phyloP scores from a whole-genome alignment of 2,329 filamentous ascomycete species.

The Aspergillus hiratsukae region DNA sequence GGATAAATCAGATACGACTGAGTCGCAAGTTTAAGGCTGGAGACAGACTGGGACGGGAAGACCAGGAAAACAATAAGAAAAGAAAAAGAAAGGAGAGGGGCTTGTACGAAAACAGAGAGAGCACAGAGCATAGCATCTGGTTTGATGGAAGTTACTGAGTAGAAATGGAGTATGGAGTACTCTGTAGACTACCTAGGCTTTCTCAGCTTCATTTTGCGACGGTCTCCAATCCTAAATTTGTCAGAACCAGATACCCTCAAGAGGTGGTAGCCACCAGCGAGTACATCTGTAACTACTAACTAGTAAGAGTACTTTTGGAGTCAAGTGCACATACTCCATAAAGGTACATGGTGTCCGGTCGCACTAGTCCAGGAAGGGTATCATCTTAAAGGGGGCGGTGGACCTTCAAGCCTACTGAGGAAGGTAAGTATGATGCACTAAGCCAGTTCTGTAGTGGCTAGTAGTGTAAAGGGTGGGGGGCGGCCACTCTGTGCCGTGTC shows the following conservation, averaged over 20 bases:
- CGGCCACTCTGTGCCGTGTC: neutral
- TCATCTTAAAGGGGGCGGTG: neutral
- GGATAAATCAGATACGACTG: neutral
- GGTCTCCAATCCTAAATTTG: neutral
- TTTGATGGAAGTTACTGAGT: neutral
- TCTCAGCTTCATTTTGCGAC: neutral
- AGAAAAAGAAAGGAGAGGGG: neutral
- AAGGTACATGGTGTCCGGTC: neutral
- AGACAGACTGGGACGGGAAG: neutral
- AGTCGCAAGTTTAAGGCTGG: neutral
- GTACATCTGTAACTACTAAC: too few relatives aligned
- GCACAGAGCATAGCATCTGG: neutral
- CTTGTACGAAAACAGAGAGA: neutral
- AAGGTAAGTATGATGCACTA: neutral
- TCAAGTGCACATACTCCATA: neutral
- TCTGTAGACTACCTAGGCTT: neutral
- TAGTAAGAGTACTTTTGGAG: neutral
- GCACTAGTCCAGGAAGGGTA: neutral
- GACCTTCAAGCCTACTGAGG: neutral
- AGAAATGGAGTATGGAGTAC: neutral
- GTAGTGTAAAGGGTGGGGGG: neutral
- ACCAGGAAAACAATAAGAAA: neutral
- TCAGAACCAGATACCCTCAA: neutral
- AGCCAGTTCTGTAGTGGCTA: neutral
- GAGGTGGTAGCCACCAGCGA: neutral